Base-by-base conservation (phyloP, 768 basidiomycete species). In the Amanita polypyramis region DNA sequence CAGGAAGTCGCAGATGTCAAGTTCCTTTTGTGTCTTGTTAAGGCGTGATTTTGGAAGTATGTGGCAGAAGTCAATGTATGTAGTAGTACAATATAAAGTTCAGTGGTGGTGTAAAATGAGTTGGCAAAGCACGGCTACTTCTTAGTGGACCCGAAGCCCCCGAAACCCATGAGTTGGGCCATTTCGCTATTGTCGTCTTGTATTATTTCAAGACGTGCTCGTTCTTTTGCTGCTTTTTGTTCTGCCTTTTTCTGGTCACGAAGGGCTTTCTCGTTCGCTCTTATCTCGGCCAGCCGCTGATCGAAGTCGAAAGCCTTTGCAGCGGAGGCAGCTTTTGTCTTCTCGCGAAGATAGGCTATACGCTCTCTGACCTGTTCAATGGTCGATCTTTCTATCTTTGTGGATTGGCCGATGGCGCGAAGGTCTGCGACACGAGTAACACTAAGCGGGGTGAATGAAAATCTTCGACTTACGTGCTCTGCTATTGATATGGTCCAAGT, bases 261-360 rank as follows among this genome's bases (percentile, higher is more conserved):
- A 20, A 76, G 64, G 0, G 76, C 70, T 8, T 70, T 67, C 62
- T 94, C 90, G 55, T 78, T 82, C 23, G 75, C 79, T 54, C 79
- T 80, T 43, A 97, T 79, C 56, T 92, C 87, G 27, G 80, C 79
- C 10, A 98, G 66, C 21, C 96, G 86, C 58, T 85, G 70, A 58
- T 93, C 85, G 66, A 99, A 99, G 66, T 99, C 95, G 59, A 79
- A 99, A n/a, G 82, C 78, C 60, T 96, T 96, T 0, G 89, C 84
- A 21, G 76, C 71, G 0, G 91, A 80, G 6, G 82, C 82, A 35
- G 86, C 82, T 52, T 82, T 85, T 2, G 94, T 94, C 63, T 82
- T 83, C 62, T 89, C 92, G 11, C 95, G 82, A 25, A 99, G 70
- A 32, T 76, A 69, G 0, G 89, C 88, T 65, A 99, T 98, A 51